phyloP scores from a whole-genome alignment of 2,329 filamentous ascomycete genomes.

The Colletotrichum plurivorum region DNA sequence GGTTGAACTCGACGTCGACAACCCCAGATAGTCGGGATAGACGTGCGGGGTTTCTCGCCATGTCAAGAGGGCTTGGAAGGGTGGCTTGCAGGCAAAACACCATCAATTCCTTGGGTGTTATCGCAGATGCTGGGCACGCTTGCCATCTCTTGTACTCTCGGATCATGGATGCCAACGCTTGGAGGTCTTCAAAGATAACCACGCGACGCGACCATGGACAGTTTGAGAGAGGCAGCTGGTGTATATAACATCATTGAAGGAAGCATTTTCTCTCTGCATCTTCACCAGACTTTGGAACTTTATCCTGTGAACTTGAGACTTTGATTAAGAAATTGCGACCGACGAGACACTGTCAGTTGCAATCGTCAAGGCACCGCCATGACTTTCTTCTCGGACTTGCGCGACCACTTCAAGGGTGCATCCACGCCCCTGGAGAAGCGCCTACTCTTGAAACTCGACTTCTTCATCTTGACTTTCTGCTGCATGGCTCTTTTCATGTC shows the following conservation, averaged over 20 bases:
- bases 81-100: neutral
- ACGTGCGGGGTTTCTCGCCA: neutral
- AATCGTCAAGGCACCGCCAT: neutral
- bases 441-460: constrained; percentile 17
- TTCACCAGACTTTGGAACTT: too few relatives aligned
- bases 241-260: neutral
- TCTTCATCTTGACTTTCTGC: constrained; percentile 27
- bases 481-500: constrained; percentile 19
- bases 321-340: too few relatives aligned
- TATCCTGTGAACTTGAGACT: too few relatives aligned
- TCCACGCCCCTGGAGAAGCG: constrained; percentile 4
- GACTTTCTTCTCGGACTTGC: constrained; percentile 4
- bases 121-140: neutral
- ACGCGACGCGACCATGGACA: neutral
- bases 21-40: neutral
- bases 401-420: constrained; percentile 12
- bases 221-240: neutral
- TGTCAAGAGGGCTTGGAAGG: neutral
- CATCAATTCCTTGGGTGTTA: neutral
- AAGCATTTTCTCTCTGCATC: neutral
- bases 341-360: neutral
- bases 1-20: neutral
- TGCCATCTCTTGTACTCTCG: neutral
- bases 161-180: neutral
- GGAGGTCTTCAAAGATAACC: constrained; percentile 2